Evolutionary conservation across 305 asterid genomes (phyloP), one percentile per base, ranked within the genome.

Genomic region (Ilex paraguariensis): DNA sequence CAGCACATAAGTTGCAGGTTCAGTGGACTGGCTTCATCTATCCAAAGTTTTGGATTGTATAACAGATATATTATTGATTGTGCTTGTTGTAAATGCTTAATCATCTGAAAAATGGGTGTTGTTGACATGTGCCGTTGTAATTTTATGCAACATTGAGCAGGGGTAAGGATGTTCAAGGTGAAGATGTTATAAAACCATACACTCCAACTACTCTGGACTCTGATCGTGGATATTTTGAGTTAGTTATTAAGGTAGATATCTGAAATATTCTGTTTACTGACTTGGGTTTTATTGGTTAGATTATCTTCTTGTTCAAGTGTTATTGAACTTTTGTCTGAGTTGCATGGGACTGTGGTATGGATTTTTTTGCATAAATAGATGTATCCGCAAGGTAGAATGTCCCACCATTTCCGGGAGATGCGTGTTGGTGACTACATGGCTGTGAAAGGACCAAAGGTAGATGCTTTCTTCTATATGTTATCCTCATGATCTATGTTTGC

Each of bases 351-450:
- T 56, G 13, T 65, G 32, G 48, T 54, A 6, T 55, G 60, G 32
- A 10, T 70, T 67, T 70, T 75, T 13, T 53, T 3, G 3, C 50
- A 21, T 65, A 69, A 44, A 31, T 74, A 90, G 97, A 92, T 92
- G 98, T 92, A 92, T 77, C 98, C 97, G 45, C 96, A 92, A 90
- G 98, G 98, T 81, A 80, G 97, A 81, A 92, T 89, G 98, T 92
- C 98, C 57, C 96, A 89, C 71, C 97, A 89, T 80, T 92, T 92
- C 68, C 81, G 97, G 66, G 98, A 92, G 66, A 78, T 92, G 94
- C 79, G 75, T 8, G 98, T 73, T 61, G 97, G 96, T 68, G 97
- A 92, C 77, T 79, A 78, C 73, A 32, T 92, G 83, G 76, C 85
- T 17, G 98, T 92, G 57, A 92, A 89, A 76, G 97, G 98, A 66